Evolutionary conservation across 2,329 filamentous ascomycete genomes (phyloP).

Genomic region (Oidium heveae): DNA sequence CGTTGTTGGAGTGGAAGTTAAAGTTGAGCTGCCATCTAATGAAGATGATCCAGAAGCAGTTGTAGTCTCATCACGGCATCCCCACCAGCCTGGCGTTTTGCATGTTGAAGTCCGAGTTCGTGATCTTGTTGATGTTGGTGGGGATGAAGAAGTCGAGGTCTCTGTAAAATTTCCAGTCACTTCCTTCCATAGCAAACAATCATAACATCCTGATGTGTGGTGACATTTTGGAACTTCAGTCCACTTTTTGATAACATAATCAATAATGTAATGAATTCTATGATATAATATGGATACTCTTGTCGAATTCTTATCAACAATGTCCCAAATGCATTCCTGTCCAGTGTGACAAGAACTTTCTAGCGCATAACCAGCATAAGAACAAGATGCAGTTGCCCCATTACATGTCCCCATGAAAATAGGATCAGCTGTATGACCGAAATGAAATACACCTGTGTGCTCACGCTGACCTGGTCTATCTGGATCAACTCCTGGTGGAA

Average conservation of each 20-base stretch:
- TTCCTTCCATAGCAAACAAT: conserved; percentile 86
- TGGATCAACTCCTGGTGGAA: conserved; percentile 54
- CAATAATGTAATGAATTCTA: conserved; percentile 69
- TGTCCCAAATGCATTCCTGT: conserved; percentile 72
- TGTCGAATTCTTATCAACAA: conserved; percentile 78
- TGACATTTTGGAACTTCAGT: conserved; percentile 55
- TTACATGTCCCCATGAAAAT: conserved; percentile 89
- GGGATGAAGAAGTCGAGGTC: conserved; percentile 33
- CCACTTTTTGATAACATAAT: conserved; percentile 65
- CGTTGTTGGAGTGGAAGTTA: conserved; percentile 12
- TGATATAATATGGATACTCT: conserved; percentile 77
- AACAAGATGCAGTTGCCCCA: conserved; percentile 67
- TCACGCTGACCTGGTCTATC: conserved; percentile 42
- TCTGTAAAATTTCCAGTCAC: conserved; percentile 49
- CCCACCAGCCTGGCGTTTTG: conserved; percentile 70
- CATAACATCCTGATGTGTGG: conserved; percentile 54
- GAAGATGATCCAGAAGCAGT: conserved; percentile 5
- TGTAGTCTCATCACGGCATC: conserved; percentile 19
- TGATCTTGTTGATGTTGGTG: conserved; percentile 32
- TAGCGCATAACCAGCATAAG: conserved; percentile 78
- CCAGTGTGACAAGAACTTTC: conserved; percentile 85
- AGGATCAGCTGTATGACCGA: conserved; percentile 87
- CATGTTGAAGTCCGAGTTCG: conserved; percentile 61
- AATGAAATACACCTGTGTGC: conserved; percentile 62
- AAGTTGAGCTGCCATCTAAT: conserved; percentile 10